Evolutionary conservation across 805 yeast species (phyloP), one percentile per base, ranked within the genome.

Genomic region (Cyberlindnera nakhonratchasimensis): DNA sequence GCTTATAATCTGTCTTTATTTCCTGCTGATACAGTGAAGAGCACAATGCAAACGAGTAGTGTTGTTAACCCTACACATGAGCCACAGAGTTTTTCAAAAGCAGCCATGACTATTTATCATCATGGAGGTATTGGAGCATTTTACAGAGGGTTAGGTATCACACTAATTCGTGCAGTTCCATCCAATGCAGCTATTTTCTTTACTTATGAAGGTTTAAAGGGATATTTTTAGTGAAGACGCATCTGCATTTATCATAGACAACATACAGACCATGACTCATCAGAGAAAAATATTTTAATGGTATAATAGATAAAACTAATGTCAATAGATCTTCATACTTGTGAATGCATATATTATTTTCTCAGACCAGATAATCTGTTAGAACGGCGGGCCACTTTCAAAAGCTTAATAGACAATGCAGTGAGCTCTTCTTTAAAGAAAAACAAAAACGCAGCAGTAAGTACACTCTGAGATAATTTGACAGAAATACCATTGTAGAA

Each of bases 21-120:
- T 63, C 98, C 98, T 0, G 85, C 88, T 1, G 98, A 91, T 60
- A 88, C 97, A 1, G 74, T 91, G 43, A 91, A 91, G 65, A 82
- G 91, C 4, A 78, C 85, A 39, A 81, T 89, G 67, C 98, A 91
- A 65, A 82, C 89, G 0, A 70, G 65, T 29, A 61, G 75, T 6
- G 48, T 72, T 5, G 46, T 64, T 16, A 46, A 64, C 14, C 55
- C 57, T 42, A 48, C 42, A 53, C 52, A 17, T 25, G 52, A 47
- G 33, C 44, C 47, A 13, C 43, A 47, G 41, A 63, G 69, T 40
- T 59, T 72, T 61, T 34, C 46, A 37, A 37, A 58, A 4, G 75
- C 79, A 6, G 69, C 70, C 0, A 57, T 52, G 35, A 56, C 61
- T 2, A 64, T 80, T 19, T 69, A 70, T 41, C 51, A 50, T 22